Conservation (phyloP, 306 rosid species). For the Ammopiptanthus mongolicus region DNA sequence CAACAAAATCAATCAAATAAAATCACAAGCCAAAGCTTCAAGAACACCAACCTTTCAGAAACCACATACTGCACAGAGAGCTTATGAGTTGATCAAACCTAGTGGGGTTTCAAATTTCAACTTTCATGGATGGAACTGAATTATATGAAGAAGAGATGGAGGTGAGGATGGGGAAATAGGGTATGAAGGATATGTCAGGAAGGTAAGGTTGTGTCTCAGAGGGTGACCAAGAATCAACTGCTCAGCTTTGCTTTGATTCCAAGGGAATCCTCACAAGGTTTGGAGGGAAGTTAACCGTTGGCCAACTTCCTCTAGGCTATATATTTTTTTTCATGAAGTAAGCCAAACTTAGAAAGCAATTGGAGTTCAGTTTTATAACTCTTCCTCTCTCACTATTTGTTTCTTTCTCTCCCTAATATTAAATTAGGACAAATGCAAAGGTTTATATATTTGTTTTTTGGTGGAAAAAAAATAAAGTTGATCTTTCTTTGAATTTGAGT, state of each 20-base stretch:
- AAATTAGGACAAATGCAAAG: constrained; percentile 15
- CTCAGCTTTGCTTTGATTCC: constrained; percentile 60
- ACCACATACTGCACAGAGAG: not conserved
- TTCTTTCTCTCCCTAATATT: not conserved
- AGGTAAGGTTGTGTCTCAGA: constrained; percentile 79
- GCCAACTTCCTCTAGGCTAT: constrained; percentile 64
- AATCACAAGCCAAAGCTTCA: not conserved
- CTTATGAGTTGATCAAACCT: not conserved
- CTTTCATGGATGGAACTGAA: not conserved
- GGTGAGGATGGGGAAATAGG: constrained; percentile 25
- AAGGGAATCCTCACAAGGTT: constrained; percentile 69
- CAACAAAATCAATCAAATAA: constrained; percentile 10
- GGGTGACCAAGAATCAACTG: constrained; percentile 77
- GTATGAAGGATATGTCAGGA: constrained; percentile 53
- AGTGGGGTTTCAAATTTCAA: not conserved
- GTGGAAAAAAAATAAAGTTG: no score
- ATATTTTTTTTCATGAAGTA: constrained; percentile 34
- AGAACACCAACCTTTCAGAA: constrained; percentile 13
- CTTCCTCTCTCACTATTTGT: not conserved
- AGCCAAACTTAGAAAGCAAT: constrained; percentile 50
- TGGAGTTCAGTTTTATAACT: constrained; percentile 30
- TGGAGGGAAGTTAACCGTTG: constrained; percentile 82
- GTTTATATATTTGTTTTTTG: not conserved
- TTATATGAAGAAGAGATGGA: constrained; percentile 24
- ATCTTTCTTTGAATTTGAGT: constrained; percentile 27